Conservation (phyloP, 306 rosid genomes). For the Canavalia gladiata region DNA sequence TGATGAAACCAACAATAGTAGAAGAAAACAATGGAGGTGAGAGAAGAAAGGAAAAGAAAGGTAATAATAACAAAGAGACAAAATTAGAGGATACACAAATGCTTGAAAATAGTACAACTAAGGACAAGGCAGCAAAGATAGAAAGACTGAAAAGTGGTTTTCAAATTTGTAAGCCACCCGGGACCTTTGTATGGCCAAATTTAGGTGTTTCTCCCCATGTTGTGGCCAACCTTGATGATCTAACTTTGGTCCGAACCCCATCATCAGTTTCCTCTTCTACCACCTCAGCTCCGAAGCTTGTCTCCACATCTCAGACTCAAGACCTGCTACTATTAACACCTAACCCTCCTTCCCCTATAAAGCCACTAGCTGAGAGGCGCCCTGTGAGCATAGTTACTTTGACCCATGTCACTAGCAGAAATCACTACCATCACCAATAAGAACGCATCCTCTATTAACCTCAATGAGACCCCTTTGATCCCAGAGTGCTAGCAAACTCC, state of each 20-base stretch:
- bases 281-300: conserved; percentile 44
- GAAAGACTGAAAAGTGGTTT: conserved; percentile 84
- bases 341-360: conserved; percentile 63
- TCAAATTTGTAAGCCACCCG: conserved; percentile 80
- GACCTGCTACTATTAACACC: conserved; percentile 39
- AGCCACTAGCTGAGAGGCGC: conserved; percentile 78
- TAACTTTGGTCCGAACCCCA: conserved; percentile 65
- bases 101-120: conserved; percentile 40
- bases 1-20: conserved; percentile 52
- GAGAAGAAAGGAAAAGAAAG: conserved; percentile 44
- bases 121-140: conserved; percentile 76
- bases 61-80: conserved; percentile 34
- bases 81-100: conserved; percentile 52
- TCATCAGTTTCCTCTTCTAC: conserved; percentile 73
- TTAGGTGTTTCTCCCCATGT: conserved; percentile 51
- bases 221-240: conserved; percentile 52
- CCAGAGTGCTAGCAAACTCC: conserved; percentile 14
- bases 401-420: conserved; percentile 54
- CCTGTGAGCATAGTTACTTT: conserved; percentile 64
- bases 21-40: conserved; percentile 55
- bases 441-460: conserved; percentile 61
- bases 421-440: conserved; percentile 12
- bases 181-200: conserved; percentile 78
- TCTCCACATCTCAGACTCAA: conserved; percentile 25
- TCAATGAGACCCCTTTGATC: conserved; percentile 63